A percentile compares a stretch with the other conserved stretches of the same genome.
Evolutionary conservation across 495 filamentous ascomycete species (phyloP).

Genomic region (Clavariopsis aquatica): DNA sequence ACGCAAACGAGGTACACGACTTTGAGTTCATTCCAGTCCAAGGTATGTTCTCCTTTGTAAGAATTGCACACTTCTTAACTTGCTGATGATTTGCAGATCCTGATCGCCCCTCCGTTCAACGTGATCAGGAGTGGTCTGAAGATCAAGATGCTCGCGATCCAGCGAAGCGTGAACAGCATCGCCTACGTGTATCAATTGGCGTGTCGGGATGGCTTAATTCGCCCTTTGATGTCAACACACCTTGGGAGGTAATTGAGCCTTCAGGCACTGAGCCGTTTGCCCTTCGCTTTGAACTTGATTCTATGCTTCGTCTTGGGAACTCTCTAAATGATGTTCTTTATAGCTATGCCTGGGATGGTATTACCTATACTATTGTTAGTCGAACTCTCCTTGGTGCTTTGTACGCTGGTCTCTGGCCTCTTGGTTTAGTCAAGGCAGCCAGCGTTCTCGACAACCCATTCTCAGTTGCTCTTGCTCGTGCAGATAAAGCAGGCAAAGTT

Average conservation of each 20-base stretch:
- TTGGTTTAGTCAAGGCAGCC: conserved; percentile 35
- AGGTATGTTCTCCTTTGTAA: no score
- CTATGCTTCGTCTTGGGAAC: conserved; percentile 39
- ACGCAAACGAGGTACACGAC: conserved; percentile 39
- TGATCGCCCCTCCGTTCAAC: conserved; percentile 21
- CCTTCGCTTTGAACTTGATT: conserved; percentile 40
- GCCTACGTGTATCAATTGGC: conserved; percentile 40
- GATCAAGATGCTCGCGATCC: conserved; percentile 27
- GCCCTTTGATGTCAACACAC: conserved; percentile 35
- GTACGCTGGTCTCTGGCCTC: conserved; percentile 39
- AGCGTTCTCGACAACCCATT: conserved; percentile 41
- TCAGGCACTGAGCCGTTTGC: conserved; percentile 38
- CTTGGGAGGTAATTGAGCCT: conserved; percentile 35
- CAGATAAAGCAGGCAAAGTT: conserved; percentile 41
- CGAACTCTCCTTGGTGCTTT: conserved; percentile 37
- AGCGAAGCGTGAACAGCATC: conserved; percentile 31
- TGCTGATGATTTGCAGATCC: conserved; percentile 14
- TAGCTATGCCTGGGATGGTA: conserved; percentile 38
- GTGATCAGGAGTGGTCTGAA: conserved; percentile 25
- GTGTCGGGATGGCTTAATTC: conserved; percentile 39
- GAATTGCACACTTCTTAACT: no score
- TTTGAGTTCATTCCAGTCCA: conserved; percentile 40
- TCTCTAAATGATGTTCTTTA: conserved; percentile 36
- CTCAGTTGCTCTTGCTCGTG: conserved; percentile 35
- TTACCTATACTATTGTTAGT: conserved; percentile 33